phyloP scores from a whole-genome alignment of 495 filamentous ascomycete species.

The Xylaria flabelliformis region DNA sequence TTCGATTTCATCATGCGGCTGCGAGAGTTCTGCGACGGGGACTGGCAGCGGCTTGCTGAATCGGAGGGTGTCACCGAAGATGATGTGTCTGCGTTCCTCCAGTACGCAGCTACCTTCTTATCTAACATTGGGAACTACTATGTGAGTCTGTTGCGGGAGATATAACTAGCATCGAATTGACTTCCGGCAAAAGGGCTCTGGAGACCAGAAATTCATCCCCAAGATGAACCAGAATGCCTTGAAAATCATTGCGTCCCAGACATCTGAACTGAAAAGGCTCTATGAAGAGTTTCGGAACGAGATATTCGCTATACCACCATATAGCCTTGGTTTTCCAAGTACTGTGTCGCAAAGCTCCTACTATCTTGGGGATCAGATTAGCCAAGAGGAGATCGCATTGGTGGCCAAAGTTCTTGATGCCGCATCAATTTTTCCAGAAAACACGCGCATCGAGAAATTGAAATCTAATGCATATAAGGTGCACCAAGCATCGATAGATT shows the following conservation, averaged over 20 bases:
- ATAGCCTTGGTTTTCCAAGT: conserved; percentile 38
- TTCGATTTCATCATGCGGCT: conserved; percentile 51
- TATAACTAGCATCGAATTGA: conserved; percentile 8
- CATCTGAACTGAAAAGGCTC: conserved; percentile 20
- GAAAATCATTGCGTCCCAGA: neutral
- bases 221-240: conserved; percentile 10
- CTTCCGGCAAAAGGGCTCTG: conserved; percentile 34
- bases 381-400: conserved; percentile 23
- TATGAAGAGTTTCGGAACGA: conserved; percentile 19
- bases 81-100: conserved; percentile 37
- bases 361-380: conserved; percentile 20
- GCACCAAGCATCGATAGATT: conserved; percentile 27
- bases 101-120: conserved; percentile 45
- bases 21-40: conserved; percentile 40
- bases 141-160: conserved; percentile 9
- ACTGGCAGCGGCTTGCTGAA: conserved; percentile 41
- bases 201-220: conserved; percentile 44
- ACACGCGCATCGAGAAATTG: conserved; percentile 30
- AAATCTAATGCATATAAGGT: conserved; percentile 17
- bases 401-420: conserved; percentile 25
- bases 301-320: conserved; percentile 28
- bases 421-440: conserved; percentile 31
- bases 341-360: conserved; percentile 40
- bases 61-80: conserved; percentile 18
- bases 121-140: conserved; percentile 49